Evolutionary conservation across 2,329 filamentous ascomycete genomes (phyloP).

Genomic region (Colletotrichum sp.): DNA sequence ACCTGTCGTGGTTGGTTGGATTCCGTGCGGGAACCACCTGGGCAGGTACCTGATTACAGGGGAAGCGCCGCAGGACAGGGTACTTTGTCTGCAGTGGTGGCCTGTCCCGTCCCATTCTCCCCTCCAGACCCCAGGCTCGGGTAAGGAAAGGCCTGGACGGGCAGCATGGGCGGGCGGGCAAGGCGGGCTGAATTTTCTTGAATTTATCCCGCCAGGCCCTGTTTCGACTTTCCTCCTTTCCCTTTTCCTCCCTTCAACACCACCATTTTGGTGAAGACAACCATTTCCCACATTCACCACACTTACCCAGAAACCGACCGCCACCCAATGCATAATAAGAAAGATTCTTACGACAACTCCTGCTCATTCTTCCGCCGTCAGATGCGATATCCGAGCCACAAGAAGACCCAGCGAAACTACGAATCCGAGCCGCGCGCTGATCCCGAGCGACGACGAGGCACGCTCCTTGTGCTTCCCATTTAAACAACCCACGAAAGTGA

Average conservation of each 20-base stretch:
- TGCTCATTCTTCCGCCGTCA: constrained; percentile 59
- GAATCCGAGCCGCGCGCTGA: constrained; percentile 60
- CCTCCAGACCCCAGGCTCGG: background rate
- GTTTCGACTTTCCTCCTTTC: constrained; percentile 17
- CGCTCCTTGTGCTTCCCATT: constrained; percentile 31
- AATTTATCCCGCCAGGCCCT: constrained; percentile 3
- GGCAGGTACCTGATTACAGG: background rate
- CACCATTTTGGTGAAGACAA: constrained; percentile 26
- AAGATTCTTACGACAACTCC: constrained; percentile 44
- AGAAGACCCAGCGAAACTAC: constrained; percentile 53
- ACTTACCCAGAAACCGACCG: constrained; percentile 19
- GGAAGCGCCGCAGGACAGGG: background rate
- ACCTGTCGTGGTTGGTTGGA: constrained; percentile 10
- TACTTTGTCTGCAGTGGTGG: constrained; percentile 1
- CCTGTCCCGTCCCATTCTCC: constrained; percentile 1
- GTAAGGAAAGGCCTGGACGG: constrained; percentile 10
- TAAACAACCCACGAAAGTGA: constrained; percentile 19
- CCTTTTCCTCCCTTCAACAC: constrained; percentile 22
- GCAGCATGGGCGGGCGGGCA: background rate
- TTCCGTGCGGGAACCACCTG: background rate
- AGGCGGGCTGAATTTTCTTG: constrained; percentile 20
- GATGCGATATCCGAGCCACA: constrained; percentile 60
- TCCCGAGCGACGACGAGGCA: constrained; percentile 64
- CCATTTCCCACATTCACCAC: constrained; percentile 18
- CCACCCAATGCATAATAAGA: constrained; percentile 63